Evolutionary conservation across 495 filamentous ascomycete species (phyloP), one percentile per base, ranked within the genome.

Genomic region (Lasiosphaeris hirsuta): DNA sequence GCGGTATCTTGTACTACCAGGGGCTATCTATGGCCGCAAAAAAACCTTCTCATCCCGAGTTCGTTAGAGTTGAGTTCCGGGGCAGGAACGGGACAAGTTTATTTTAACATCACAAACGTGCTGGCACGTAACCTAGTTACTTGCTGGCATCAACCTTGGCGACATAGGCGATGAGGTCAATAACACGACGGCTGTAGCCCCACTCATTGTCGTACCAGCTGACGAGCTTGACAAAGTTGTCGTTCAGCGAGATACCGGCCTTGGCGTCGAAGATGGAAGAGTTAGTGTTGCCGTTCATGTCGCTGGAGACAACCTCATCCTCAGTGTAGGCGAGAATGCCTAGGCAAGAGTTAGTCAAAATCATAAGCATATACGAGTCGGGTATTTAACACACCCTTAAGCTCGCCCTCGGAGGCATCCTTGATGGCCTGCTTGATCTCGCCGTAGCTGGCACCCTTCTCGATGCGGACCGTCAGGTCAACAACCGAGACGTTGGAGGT

Each of bases 251-350:
- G 76, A 98, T 97, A 85, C 94, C 94, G 49, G 94, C 94, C 89
- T 96, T 96, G 75, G 93, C 93, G 78, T 98, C 94, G 78, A 98
- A 97, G 85, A 98, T 94, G 77, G 91, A 96, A 61, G 92, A 96
- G 84, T 84, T 73, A 72, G 78, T 81, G 78, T 97, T 87, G 75
- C 95, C 94, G 80, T 88, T 94, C 74, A 97, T 67, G 75, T 98
- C 94, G 63, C 79, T 85, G 67, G 93, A 97, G 77, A 98, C 94
- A 61, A 98, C 76, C 51, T 95, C 94, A 73, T 98, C 94, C 85
- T 97, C 95, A 56, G 92, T 93, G 85, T 97, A 98, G 65, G 78
- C 86, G 57, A 98, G 82, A 65, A 98, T 89, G 61, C 90, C 89
- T 92, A 57, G 8, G 9, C 8, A 19, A 17, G 37, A 10, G 67